Conservation (phyloP, 2,329 filamentous ascomycete species). For the Aspergillus latus region DNA sequence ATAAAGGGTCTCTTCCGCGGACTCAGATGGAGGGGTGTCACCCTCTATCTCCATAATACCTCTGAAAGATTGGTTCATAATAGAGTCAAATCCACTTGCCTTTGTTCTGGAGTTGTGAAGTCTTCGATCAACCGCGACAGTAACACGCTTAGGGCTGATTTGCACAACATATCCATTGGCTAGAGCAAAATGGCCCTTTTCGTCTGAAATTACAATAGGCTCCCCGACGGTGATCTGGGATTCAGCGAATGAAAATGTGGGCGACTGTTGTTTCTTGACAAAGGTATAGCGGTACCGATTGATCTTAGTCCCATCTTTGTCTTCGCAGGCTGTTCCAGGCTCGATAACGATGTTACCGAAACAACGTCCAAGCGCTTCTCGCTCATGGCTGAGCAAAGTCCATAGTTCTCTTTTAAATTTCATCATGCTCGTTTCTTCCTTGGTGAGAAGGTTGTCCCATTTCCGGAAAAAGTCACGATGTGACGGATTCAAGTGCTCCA, state of each 20-base stretch:
- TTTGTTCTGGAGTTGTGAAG: slow-evolving; percentile 82
- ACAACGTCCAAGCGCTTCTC: slow-evolving; percentile 84
- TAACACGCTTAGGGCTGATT: slow-evolving; percentile 72
- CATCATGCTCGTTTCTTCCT: slow-evolving; percentile 88
- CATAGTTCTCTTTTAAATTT: slow-evolving; percentile 87
- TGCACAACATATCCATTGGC: slow-evolving; percentile 87
- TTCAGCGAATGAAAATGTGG: slow-evolving; percentile 80
- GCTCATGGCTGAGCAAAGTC: slow-evolving; percentile 89
- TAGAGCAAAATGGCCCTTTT: slow-evolving; percentile 90
- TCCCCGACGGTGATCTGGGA: slow-evolving; percentile 86
- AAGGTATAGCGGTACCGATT: slow-evolving; percentile 89
- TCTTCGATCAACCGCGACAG: slow-evolving; percentile 84
- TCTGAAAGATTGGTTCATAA: slow-evolving; percentile 78
- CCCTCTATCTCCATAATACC: slow-evolving; percentile 85
- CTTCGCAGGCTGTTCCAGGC: slow-evolving; percentile 70
- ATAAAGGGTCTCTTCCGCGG: slow-evolving; percentile 61
- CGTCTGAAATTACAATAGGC: slow-evolving; percentile 93
- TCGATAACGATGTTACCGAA: slow-evolving; percentile 86
- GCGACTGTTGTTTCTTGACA: slow-evolving; percentile 62
- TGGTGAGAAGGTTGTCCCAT: slow-evolving; percentile 90
- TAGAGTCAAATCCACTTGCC: slow-evolving; percentile 71
- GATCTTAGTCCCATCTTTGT: slow-evolving; percentile 73
- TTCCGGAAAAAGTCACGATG: slow-evolving; percentile 87
- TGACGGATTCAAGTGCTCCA: slow-evolving; percentile 70
- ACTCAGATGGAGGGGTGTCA: slow-evolving; percentile 43